A percentile compares a stretch with the other conserved stretches of the same genome.
Evolutionary conservation across 805 yeast species (phyloP).

Genomic region (Scheffersomyces lignosus): DNA sequence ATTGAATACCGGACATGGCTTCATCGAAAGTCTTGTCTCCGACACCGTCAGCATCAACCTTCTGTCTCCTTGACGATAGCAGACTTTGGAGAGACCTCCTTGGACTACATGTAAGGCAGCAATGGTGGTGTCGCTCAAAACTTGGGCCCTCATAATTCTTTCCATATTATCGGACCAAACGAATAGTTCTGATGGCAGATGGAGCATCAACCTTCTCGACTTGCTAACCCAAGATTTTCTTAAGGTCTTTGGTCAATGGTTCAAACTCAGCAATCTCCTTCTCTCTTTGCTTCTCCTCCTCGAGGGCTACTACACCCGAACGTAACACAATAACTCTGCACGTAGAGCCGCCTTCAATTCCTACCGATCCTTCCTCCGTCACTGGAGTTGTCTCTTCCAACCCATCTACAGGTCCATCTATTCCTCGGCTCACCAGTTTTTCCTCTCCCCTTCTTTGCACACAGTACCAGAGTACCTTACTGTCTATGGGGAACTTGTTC

Average conservation of each 20-base stretch:
- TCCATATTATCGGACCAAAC: constrained; percentile 99
- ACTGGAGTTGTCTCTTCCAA: too few species aligned
- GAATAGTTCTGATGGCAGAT: constrained; percentile 98
- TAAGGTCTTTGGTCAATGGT: constrained; percentile 91
- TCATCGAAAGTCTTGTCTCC: constrained; percentile 98
- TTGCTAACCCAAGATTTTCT: constrained; percentile 96
- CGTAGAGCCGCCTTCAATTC: too few species aligned
- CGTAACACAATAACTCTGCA: too few species aligned
- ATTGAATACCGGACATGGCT: too few species aligned
- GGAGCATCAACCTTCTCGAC: constrained; percentile 99
- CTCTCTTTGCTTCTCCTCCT: constrained; percentile 94
- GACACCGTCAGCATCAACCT: constrained; percentile 96
- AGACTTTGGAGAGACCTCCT: constrained; percentile 98
- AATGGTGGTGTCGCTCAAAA: constrained; percentile 96
- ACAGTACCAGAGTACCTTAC: too few species aligned
- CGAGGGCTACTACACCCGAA: too few species aligned
- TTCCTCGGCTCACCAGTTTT: too few species aligned
- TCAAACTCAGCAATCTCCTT: constrained; percentile 89
- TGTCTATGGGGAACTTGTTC: too few species aligned
- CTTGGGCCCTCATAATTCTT: constrained; percentile 99
- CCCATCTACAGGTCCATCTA: too few species aligned
- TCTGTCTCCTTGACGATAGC: constrained; percentile 93
- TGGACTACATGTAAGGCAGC: constrained; percentile 99
- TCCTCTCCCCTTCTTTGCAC: too few species aligned
- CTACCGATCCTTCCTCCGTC: too few species aligned